A percentile compares a stretch with the other conserved stretches of the same genome.
These are phyloP conservation scores for Colletotrichum cereale DNA, from an alignment of 2,329 filamentous ascomycete genomes.

Conservation along the genomic window DNA sequence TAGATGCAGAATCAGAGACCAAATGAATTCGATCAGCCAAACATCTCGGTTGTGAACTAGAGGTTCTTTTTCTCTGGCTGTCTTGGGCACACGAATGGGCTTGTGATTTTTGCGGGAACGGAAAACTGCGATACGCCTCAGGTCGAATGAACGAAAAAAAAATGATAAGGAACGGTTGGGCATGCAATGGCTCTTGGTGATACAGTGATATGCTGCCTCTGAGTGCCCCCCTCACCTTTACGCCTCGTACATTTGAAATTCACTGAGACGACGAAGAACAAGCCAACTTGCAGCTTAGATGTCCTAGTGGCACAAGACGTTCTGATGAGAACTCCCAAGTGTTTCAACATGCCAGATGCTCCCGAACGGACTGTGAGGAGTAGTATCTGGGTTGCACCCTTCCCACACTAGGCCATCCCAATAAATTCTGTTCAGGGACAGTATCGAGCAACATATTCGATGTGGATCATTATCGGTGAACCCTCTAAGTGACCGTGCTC, in stretches of 20 bases:
- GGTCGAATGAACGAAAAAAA: constrained; percentile 38
- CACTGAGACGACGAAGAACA: background rate
- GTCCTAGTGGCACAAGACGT: background rate
- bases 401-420: background rate
- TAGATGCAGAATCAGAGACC: constrained; percentile 53
- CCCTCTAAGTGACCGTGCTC: background rate
- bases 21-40: constrained; percentile 44
- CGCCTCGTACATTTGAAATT: no score
- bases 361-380: background rate
- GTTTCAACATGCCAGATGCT: background rate
- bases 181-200: constrained; percentile 4
- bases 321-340: background rate
- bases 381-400: no score
- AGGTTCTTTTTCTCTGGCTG: constrained; percentile 38
- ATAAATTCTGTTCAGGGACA: no score
- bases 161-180: constrained; percentile 38
- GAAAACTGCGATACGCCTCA: constrained; percentile 40
- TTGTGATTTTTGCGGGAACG: constrained; percentile 41
- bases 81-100: constrained; percentile 38
- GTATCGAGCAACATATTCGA: background rate
- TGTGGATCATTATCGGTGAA: background rate
- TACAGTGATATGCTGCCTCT: constrained; percentile 6
- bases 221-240: background rate
- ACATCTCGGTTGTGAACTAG: constrained; percentile 55
- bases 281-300: background rate